These are phyloP conservation scores for Puccinia polysora DNA, from an alignment of 1,284 basidiomycete genomes.

Conservation along the genomic window DNA sequence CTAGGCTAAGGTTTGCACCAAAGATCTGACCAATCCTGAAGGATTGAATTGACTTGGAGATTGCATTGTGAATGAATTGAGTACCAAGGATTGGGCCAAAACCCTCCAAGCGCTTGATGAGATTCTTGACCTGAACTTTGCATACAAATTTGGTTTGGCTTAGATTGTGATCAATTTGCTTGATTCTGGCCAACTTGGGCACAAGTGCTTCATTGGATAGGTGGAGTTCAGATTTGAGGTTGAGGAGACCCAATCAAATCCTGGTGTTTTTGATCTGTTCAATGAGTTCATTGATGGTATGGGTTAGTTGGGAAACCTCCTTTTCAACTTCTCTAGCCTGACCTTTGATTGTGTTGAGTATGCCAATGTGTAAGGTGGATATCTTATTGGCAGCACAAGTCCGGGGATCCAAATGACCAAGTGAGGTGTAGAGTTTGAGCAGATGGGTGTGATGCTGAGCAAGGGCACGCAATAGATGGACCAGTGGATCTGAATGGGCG, in stretches of 20 bases:
- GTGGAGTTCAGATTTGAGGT: background rate
- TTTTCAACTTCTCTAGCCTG: constrained; percentile 9
- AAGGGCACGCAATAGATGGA: background rate
- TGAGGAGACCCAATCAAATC: background rate
- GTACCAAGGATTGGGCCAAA: constrained; percentile 3
- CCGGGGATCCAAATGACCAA: constrained; percentile 11
- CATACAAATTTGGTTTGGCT: background rate
- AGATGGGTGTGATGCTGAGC: too few species aligned
- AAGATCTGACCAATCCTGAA: too few species aligned
- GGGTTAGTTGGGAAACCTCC: constrained; percentile 7
- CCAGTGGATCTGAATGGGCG: background rate
- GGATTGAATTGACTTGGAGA: background rate
- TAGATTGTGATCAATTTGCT: too few species aligned
- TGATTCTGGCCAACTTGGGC: constrained; percentile 1
- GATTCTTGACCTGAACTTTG: background rate
- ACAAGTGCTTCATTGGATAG: background rate
- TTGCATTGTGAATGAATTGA: background rate
- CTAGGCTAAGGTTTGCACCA: too few species aligned
- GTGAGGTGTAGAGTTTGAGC: constrained; percentile 7
- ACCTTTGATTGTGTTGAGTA: constrained; percentile 4
- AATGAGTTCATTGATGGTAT: background rate
- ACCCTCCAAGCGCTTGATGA: too few species aligned
- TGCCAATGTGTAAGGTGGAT: background rate
- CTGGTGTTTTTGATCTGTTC: constrained; percentile 5
- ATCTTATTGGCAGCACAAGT: constrained; percentile 1